These are phyloP conservation scores for Fraxinus paxiana DNA, from an alignment of 305 asterid genomes.

Conservation along the genomic window DNA sequence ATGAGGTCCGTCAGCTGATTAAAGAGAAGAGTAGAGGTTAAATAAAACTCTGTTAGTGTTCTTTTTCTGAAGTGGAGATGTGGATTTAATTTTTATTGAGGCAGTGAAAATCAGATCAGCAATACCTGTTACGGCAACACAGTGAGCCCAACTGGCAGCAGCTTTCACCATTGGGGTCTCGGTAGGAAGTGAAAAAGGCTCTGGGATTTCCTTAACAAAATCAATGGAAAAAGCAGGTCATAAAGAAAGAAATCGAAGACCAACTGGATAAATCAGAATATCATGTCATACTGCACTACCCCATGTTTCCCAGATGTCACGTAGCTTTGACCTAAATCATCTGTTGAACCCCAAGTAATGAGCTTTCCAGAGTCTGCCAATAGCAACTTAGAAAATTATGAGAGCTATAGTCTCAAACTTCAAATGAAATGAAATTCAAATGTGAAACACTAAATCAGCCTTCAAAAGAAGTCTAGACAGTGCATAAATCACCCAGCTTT, in stretches of 20 bases:
- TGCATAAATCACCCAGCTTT: neutral
- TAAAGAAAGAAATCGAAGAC: slow-evolving; percentile 15
- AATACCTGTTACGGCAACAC: slow-evolving; percentile 76
- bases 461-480: neutral
- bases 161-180: slow-evolving; percentile 59
- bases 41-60: neutral
- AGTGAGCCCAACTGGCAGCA: slow-evolving; percentile 96
- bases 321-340: slow-evolving; percentile 91
- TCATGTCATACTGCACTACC: slow-evolving; percentile 40
- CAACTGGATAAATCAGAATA: slow-evolving; percentile 8
- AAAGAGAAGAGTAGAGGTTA: neutral
- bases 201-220: slow-evolving; percentile 84
- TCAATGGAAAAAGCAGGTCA: slow-evolving; percentile 38
- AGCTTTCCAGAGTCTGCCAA: slow-evolving; percentile 78
- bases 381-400: slow-evolving; percentile 18
- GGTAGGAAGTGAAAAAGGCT: slow-evolving; percentile 89
- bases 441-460: neutral
- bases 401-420: neutral
- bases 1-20: neutral
- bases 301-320: slow-evolving; percentile 95
- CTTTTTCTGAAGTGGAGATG: neutral
- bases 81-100: neutral
- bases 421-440: neutral
- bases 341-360: slow-evolving; percentile 95
- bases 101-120: neutral